Evolutionary conservation across 2,329 filamentous ascomycete species (phyloP).

Genomic region (Colletotrichum falcatum): DNA sequence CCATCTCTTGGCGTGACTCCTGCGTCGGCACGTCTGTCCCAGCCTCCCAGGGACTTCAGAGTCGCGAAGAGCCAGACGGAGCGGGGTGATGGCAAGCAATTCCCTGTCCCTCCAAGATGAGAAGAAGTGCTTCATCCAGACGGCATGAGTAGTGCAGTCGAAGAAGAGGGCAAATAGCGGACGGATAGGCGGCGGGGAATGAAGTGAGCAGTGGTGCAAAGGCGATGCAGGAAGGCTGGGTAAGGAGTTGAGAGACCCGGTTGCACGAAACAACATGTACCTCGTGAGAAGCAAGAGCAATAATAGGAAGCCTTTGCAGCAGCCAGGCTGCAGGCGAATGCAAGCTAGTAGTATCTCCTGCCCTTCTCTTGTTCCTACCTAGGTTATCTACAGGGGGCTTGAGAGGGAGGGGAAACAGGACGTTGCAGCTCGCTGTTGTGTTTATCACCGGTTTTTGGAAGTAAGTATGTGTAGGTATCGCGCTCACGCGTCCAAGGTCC

Average conservation of each 20-base stretch:
- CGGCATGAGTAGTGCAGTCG: background rate
- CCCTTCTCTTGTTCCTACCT: conserved; percentile 27
- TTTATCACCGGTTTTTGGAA: background rate
- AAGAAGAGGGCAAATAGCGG: background rate
- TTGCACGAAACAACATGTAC: background rate
- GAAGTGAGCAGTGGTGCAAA: background rate
- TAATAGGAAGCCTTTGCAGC: background rate
- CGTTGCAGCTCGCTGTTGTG: background rate
- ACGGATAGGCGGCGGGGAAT: too few species aligned
- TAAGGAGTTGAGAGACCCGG: background rate
- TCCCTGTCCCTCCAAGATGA: background rate
- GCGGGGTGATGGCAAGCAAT: background rate
- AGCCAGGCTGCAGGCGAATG: conserved; percentile 26
- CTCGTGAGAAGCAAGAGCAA: background rate
- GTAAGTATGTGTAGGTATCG: background rate
- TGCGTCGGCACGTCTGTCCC: background rate
- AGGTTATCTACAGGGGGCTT: background rate
- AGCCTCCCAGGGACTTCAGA: background rate
- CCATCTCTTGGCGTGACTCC: conserved; percentile 24
- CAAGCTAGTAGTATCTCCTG: conserved; percentile 16
- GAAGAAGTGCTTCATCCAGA: background rate
- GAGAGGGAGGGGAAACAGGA: background rate
- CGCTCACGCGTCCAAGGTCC: background rate
- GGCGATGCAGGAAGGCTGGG: background rate
- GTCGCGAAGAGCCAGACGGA: background rate